Conservation (phyloP, 768 basidiomycete genomes). For the Rhizopogon vinicolor region DNA sequence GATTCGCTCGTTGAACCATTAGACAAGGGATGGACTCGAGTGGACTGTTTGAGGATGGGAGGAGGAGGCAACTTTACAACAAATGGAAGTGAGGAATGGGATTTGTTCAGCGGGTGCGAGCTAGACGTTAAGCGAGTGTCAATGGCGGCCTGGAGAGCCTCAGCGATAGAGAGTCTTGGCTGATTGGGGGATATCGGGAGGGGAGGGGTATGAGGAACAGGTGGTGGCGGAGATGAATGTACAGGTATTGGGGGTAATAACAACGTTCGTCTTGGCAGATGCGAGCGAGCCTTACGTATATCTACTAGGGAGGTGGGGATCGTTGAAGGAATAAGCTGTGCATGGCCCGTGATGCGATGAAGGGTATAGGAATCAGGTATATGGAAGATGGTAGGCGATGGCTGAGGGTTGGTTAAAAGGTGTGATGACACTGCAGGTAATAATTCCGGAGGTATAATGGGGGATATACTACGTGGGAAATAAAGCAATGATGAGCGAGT, state of each 20-base stretch:
- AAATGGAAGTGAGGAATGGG: not conserved
- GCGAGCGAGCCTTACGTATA: conserved; percentile 28
- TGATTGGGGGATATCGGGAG: conserved; percentile 5
- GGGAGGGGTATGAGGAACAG: conserved; percentile 13
- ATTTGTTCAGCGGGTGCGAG: not conserved
- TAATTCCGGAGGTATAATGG: conserved; percentile 50
- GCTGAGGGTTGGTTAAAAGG: conserved; percentile 13
- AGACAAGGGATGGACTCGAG: not conserved
- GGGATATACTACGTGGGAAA: conserved; percentile 39
- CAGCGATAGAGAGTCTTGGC: conserved; percentile 13
- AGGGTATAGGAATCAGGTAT: conserved; percentile 27
- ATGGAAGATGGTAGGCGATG: conserved; percentile 31
- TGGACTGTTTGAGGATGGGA: not conserved
- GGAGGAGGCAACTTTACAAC: not conserved
- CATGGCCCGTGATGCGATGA: conserved; percentile 34
- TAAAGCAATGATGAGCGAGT: not conserved
- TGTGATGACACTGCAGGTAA: conserved; percentile 38
- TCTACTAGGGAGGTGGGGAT: conserved; percentile 11
- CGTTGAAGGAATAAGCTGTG: conserved; percentile 36
- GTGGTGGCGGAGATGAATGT: conserved; percentile 13
- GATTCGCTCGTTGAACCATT: not conserved
- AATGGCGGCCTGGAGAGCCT: conserved; percentile 20
- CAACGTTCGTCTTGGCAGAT: conserved; percentile 34
- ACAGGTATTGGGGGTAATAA: conserved; percentile 20
- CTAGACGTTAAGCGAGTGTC: conserved; percentile 9